A percentile compares a stretch with the other conserved stretches of the same genome.
phyloP scores from a whole-genome alignment of 129 eudicot species.

The Centella asiatica region DNA sequence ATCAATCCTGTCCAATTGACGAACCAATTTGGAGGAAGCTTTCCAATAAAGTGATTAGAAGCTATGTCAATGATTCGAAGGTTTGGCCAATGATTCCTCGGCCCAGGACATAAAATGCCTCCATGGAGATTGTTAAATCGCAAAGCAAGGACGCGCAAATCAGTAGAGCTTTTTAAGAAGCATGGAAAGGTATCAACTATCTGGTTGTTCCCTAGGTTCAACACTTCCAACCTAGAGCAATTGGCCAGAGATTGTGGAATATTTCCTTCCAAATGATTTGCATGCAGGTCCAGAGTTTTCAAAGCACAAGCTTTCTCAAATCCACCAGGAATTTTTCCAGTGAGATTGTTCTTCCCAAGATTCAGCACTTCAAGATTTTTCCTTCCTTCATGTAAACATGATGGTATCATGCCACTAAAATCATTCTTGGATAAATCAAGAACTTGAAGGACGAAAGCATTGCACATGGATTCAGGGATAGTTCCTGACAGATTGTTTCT shows the following conservation, averaged over 20 bases:
- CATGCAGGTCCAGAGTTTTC: slow-evolving; percentile 45
- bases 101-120: slow-evolving; percentile 23
- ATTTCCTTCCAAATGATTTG: slow-evolving; percentile 34
- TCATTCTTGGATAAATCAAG: slow-evolving; percentile 32
- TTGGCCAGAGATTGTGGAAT: slow-evolving; percentile 37
- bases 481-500: slow-evolving; percentile 24
- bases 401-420: slow-evolving; percentile 27
- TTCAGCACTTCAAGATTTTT: slow-evolving; percentile 28
- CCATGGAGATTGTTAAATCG: slow-evolving; percentile 50
- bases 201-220: slow-evolving; percentile 44
- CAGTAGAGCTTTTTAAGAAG: slow-evolving; percentile 31
- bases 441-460: slow-evolving; percentile 15
- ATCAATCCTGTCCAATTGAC: slow-evolving; percentile 38
- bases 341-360: slow-evolving; percentile 32
- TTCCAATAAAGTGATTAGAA: slow-evolving; percentile 36
- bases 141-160: slow-evolving; percentile 51
- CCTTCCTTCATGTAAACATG: slow-evolving; percentile 21
- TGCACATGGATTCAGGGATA: slow-evolving; percentile 32
- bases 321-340: slow-evolving; percentile 20
- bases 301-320: slow-evolving; percentile 35
- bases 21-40: slow-evolving; percentile 23
- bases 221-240: slow-evolving; percentile 40
- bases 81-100: slow-evolving; percentile 29
- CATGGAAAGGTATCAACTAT: slow-evolving; percentile 48
- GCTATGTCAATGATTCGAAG: slow-evolving; percentile 65